Percentiles rank a stretch among this genome's conserved stretches.
phyloP scores from a whole-genome alignment of 2,329 filamentous ascomycete species.

The Lasiodiplodia citricola region DNA sequence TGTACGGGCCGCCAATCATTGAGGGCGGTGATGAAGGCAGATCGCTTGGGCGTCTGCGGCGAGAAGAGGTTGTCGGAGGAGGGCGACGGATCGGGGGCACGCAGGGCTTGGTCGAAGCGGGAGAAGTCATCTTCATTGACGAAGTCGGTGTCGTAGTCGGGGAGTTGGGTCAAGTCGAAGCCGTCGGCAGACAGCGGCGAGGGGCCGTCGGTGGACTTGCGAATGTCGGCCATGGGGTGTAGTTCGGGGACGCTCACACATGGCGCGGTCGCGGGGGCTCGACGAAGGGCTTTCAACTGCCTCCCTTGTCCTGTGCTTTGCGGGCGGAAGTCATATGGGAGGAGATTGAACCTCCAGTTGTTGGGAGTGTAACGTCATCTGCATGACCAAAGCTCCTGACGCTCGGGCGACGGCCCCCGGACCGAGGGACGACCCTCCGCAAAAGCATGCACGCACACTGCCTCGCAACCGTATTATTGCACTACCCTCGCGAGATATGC shows the following conservation, averaged over 20 bases:
- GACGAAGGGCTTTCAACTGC: conserved; percentile 3
- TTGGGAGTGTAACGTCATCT: neutral
- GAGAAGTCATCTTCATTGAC: conserved; percentile 72
- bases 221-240: conserved; percentile 49
- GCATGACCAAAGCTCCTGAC: neutral
- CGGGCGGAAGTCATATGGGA: neutral
- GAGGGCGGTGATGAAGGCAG: conserved; percentile 79
- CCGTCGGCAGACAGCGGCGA: conserved; percentile 67
- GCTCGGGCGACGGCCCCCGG: neutral
- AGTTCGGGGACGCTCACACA: conserved; percentile 15
- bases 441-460: neutral
- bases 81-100: conserved; percentile 74
- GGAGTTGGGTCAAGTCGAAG: conserved; percentile 72
- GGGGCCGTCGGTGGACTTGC: conserved; percentile 55
- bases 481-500: conserved; percentile 1
- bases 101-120: conserved; percentile 80
- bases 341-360: neutral
- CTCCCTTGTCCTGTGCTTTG: conserved; percentile 14
- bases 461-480: neutral
- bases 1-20: conserved; percentile 96
- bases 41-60: conserved; percentile 49
- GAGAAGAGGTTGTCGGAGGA: conserved; percentile 61
- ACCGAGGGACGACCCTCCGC: neutral
- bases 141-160: conserved; percentile 83
- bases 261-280: neutral